Evolutionary conservation across 148 eudicot species (phyloP), one percentile per base, ranked within the genome.

Genomic region (Rheum nobile): DNA sequence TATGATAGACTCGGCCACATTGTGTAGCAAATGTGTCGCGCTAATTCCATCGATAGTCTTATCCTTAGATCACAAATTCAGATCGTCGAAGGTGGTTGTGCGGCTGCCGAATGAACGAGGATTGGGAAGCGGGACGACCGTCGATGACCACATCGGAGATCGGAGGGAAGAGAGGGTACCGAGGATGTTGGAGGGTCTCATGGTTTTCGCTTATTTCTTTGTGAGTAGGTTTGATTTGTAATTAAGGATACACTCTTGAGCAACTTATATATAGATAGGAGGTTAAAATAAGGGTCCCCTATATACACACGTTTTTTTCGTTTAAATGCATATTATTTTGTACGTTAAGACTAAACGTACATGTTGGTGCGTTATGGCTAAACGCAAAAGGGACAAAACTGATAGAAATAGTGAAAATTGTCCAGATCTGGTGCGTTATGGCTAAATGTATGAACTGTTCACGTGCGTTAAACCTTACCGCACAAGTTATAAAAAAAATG

Each of bases 111-210:
- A 21, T 5, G 21, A 19, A 4, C 3, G 41, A 31, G 32, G 21
- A 67, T 4, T 67, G 8, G 72, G 44, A 24, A 35, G 72, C 1
- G 72, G 72, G 47, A 35, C 67, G 14, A 57, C 67, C 17, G 17
- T 28, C 67, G 67, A 57, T 2, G 67, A 26, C 67, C 67, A 57
- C 34, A 57, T 57, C 10, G 72, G 26, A 1, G 44, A 37, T 21
- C 72, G 48, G 48, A 39, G 6, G 48, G 72, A 1, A 14, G 72
- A 38, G 41, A 68, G 44, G 22, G 19, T 68, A 9, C 71, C 24
- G 38, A 68, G 44, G 71, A 68, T 31, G 71, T 8, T 19, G 24
- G 71, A 68, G 13, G 44, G 71, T 16, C 26, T 68, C 72, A 70
- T 70, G 26, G 72, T 70, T 37, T 32, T 39, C 8, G 3, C 22